phyloP scores from a whole-genome alignment of 306 rosid species.

The Notholithocarpus densiflorus region DNA sequence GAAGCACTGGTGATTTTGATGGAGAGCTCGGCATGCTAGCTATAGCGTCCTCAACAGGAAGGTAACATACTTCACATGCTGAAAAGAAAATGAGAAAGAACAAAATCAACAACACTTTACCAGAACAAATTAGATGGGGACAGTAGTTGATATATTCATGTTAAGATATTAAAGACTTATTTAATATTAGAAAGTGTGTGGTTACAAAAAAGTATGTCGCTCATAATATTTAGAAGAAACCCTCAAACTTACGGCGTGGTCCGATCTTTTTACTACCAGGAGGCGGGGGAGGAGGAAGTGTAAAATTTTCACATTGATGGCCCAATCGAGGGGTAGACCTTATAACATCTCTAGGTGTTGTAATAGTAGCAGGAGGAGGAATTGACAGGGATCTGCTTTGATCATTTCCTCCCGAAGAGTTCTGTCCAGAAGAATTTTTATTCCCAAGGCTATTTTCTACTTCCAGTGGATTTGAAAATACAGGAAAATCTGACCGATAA shows the following conservation, averaged over 20 bases:
- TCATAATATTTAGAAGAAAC: conserved; percentile 1
- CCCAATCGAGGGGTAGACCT: conserved; percentile 30
- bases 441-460: conserved; percentile 31
- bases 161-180: conserved; percentile 5
- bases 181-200: conserved; percentile 11
- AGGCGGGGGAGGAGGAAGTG: conserved; percentile 90
- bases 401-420: conserved; percentile 24
- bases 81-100: conserved; percentile 35
- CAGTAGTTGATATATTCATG: conserved; percentile 1
- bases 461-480: conserved; percentile 26
- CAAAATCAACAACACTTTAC: conserved; percentile 27
- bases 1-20: conserved; percentile 70
- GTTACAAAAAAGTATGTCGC: conserved; percentile 8
- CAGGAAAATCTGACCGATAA: conserved; percentile 28
- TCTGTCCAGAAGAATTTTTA: conserved; percentile 35
- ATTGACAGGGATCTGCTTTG: conserved; percentile 17
- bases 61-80: conserved; percentile 96
- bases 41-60: conserved; percentile 79
- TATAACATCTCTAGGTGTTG: conserved; percentile 11
- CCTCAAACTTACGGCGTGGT: conserved; percentile 80
- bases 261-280: conserved; percentile 63
- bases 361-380: conserved; percentile 24
- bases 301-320: conserved; percentile 62
- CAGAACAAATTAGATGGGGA: conserved; percentile 11
- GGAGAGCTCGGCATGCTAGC: conserved; percentile 81